Conservation (phyloP, 2,329 filamentous ascomycete genomes). For the Cladophialophora carrionii region DNA sequence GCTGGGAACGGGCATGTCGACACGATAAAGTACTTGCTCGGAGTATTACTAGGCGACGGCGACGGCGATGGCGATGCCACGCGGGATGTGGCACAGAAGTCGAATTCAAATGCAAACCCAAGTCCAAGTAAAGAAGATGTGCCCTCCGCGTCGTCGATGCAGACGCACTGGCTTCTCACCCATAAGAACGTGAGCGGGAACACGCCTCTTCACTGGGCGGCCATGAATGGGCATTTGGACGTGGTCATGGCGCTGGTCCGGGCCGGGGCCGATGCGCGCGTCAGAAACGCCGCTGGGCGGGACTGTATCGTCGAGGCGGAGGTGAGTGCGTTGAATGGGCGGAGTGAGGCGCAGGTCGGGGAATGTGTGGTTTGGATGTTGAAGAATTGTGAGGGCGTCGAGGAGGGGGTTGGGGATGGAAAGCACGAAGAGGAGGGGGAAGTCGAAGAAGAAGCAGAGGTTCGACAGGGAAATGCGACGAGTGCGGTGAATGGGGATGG, state of each 20-base stretch:
- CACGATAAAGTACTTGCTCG: constrained; percentile 50
- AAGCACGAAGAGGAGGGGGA: constrained; percentile 14
- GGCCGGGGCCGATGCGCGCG: constrained; percentile 73
- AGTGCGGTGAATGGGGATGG: neutral
- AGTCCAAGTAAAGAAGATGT: neutral
- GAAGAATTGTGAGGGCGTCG: constrained; percentile 37
- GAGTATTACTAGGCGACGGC: constrained; percentile 16
- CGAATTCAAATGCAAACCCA: constrained; percentile 16
- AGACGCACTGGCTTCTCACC: constrained; percentile 42
- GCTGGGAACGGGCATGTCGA: constrained; percentile 85
- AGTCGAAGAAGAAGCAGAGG: constrained; percentile 7
- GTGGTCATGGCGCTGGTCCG: constrained; percentile 77
- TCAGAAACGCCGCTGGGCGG: constrained; percentile 82
- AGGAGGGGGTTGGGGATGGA: constrained; percentile 11
- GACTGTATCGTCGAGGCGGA: constrained; percentile 76
- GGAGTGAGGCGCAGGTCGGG: constrained; percentile 20
- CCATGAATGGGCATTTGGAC: constrained; percentile 81
- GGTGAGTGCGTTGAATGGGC: constrained; percentile 45
- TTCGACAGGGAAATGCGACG: neutral
- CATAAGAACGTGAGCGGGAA: constrained; percentile 79
- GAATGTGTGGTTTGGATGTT: constrained; percentile 40
- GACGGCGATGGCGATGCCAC: neutral
- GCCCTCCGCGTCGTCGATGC: constrained; percentile 1
- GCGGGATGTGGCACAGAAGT: constrained; percentile 41
- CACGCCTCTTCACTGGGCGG: constrained; percentile 91